Evolutionary conservation across 2,329 filamentous ascomycete genomes (phyloP).

Genomic region (Fusarium sp.): DNA sequence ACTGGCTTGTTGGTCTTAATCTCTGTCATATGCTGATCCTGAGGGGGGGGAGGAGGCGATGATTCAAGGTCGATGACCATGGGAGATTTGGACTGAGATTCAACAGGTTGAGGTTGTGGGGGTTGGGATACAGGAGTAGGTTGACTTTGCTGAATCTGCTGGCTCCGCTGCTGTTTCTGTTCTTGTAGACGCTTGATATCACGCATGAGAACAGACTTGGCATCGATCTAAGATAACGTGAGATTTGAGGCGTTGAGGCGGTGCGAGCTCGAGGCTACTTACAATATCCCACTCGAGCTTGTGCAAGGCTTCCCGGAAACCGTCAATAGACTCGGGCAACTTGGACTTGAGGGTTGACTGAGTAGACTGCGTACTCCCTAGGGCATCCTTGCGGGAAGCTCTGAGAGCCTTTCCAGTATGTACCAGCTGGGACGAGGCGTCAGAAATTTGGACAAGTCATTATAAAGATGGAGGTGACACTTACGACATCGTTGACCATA

Average conservation of each 20-base stretch:
- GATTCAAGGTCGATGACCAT: slow-evolving; percentile 50
- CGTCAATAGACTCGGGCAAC: slow-evolving; percentile 55
- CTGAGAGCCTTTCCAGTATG: slow-evolving; percentile 66
- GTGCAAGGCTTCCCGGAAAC: slow-evolving; percentile 63
- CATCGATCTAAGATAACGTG: slow-evolving; percentile 46
- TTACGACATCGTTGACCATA: slow-evolving; percentile 64
- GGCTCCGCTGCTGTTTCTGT: slow-evolving; percentile 38
- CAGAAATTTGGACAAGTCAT: slow-evolving; percentile 2
- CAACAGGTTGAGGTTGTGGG: slow-evolving; percentile 44
- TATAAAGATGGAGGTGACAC: slow-evolving; percentile 35
- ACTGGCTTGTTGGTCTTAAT: slow-evolving; percentile 52
- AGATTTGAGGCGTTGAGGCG: not conserved
- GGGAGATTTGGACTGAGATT: slow-evolving; percentile 48
- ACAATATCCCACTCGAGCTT: slow-evolving; percentile 67
- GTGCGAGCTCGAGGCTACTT: slow-evolving; percentile 33
- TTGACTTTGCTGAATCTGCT: slow-evolving; percentile 23
- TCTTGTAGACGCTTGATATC: slow-evolving; percentile 57
- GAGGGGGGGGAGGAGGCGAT: slow-evolving; percentile 40
- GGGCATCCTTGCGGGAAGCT: slow-evolving; percentile 55
- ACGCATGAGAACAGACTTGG: slow-evolving; percentile 64
- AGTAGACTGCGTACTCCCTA: slow-evolving; percentile 47
- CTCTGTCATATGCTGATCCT: slow-evolving; percentile 46
- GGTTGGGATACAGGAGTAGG: slow-evolving; percentile 21
- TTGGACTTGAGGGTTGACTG: slow-evolving; percentile 50
- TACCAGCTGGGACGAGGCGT: slow-evolving; percentile 55